phyloP scores from a whole-genome alignment of 2,329 filamentous ascomycete genomes.

The Ophiostoma angusticollis region DNA sequence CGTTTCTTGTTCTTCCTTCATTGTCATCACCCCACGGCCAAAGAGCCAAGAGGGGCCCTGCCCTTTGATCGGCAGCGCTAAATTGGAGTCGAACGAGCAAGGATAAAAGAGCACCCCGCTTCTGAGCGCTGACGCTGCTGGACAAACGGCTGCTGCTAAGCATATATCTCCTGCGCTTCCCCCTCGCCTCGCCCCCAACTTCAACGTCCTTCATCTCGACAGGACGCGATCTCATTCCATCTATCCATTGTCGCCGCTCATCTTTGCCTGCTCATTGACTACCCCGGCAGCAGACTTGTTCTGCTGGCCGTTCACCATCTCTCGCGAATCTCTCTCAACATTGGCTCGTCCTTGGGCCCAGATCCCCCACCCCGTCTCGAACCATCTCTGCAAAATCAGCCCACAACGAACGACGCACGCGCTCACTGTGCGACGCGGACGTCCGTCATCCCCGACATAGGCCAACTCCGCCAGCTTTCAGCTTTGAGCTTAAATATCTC shows the following conservation, averaged over 20 bases:
- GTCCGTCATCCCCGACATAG: too few relatives aligned
- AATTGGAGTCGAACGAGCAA: slow-evolving; percentile 1
- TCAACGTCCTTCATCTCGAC: too few relatives aligned
- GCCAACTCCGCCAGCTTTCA: not conserved
- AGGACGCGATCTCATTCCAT: not conserved
- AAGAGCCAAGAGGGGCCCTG: not conserved
- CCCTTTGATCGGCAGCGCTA: slow-evolving; percentile 8
- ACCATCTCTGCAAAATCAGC: slow-evolving; percentile 1
- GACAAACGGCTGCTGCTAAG: too few relatives aligned
- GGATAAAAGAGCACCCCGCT: too few relatives aligned
- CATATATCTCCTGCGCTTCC: too few relatives aligned
- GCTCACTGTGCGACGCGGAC: too few relatives aligned
- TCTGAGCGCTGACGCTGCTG: too few relatives aligned
- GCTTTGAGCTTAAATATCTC: not conserved
- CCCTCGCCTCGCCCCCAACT: too few relatives aligned
- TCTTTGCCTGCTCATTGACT: not conserved
- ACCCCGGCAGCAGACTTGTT: slow-evolving; percentile 6
- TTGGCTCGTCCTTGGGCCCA: too few relatives aligned
- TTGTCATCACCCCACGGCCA: slow-evolving; percentile 4
- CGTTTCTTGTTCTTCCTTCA: slow-evolving; percentile 1
- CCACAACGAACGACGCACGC: too few relatives aligned
- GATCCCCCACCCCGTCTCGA: not conserved
- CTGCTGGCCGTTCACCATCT: slow-evolving; percentile 2
- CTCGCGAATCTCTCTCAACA: too few relatives aligned
- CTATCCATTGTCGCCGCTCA: not conserved